phyloP scores from a whole-genome alignment of 371 early-diverging fungal genomes.

The Rhizomucor miehei region DNA sequence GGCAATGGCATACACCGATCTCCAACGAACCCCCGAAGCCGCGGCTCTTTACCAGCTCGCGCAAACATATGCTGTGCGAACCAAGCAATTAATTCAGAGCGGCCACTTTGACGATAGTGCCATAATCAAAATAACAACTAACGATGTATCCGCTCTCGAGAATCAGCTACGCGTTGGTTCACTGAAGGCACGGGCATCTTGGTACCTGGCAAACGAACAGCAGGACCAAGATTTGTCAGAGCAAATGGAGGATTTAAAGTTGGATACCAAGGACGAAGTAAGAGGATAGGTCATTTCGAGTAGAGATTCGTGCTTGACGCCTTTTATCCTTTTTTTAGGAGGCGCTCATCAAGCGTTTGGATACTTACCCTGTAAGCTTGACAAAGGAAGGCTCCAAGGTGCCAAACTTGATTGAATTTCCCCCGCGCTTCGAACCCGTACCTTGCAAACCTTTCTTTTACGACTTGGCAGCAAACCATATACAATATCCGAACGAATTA shows the following conservation, averaged over 20 bases:
- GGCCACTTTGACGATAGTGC: constrained; percentile 32
- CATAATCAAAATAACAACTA: constrained; percentile 37
- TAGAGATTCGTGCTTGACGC: no score
- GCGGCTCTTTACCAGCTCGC: constrained; percentile 66
- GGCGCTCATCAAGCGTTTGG: constrained; percentile 46
- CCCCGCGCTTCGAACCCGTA: constrained; percentile 66
- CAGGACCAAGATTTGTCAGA: constrained; percentile 22
- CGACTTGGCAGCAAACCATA: constrained; percentile 73
- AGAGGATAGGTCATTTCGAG: constrained; percentile 6
- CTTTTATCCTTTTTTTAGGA: constrained; percentile 14
- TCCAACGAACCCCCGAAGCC: constrained; percentile 53
- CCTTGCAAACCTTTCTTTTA: constrained; percentile 79
- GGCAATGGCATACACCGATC: constrained; percentile 48
- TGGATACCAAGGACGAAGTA: constrained; percentile 40
- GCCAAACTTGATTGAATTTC: constrained; percentile 61
- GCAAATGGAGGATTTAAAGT: constrained; percentile 39
- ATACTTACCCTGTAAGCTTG: constrained; percentile 48
- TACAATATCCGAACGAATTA: constrained; percentile 58
- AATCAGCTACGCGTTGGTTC: constrained; percentile 47
- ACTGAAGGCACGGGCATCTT: constrained; percentile 58
- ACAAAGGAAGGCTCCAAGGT: constrained; percentile 23
- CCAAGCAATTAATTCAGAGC: constrained; percentile 37
- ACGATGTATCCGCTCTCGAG: constrained; percentile 45
- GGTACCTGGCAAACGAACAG: constrained; percentile 47
- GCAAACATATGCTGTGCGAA: constrained; percentile 49